Conservation (phyloP, 176 grass and related monocot species). For the Triticum monococcum region DNA sequence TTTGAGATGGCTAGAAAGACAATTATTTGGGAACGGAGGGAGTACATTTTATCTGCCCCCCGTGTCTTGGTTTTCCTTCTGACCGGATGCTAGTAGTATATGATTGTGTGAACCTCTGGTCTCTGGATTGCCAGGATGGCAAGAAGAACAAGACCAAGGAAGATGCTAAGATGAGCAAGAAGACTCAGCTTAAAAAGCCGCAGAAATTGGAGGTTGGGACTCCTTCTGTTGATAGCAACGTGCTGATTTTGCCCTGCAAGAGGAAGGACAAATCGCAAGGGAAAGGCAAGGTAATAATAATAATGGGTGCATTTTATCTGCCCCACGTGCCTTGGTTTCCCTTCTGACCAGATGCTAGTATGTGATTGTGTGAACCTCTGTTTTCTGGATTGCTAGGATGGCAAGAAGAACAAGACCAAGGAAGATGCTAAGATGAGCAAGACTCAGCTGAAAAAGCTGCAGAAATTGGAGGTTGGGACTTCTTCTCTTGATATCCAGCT, state of each 20-base stretch:
- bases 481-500: background rate
- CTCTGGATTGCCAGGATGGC: conserved; percentile 40
- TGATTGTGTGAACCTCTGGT: background rate
- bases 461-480: conserved; percentile 53
- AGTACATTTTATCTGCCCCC: background rate
- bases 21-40: too few relatives aligned
- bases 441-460: conserved; percentile 57
- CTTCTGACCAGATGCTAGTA: background rate
- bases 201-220: conserved; percentile 13
- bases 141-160: conserved; percentile 53
- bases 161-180: conserved; percentile 73
- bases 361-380: background rate
- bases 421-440: conserved; percentile 73
- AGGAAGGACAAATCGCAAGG: conserved; percentile 64
- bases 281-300: conserved; percentile 60
- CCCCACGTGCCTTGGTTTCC: background rate
- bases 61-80: conserved; percentile 5
- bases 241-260: conserved; percentile 61
- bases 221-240: conserved; percentile 49
- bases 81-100: background rate
- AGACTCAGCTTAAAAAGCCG: conserved; percentile 42
- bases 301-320: background rate
- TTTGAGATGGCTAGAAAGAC: too few relatives aligned
- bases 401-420: conserved; percentile 48
- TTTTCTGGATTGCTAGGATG: conserved; percentile 35